Evolutionary conservation across 192 early-diverging fungal genomes (phyloP), one percentile per base, ranked within the genome.

Genomic region (Podochytrium sp.): DNA sequence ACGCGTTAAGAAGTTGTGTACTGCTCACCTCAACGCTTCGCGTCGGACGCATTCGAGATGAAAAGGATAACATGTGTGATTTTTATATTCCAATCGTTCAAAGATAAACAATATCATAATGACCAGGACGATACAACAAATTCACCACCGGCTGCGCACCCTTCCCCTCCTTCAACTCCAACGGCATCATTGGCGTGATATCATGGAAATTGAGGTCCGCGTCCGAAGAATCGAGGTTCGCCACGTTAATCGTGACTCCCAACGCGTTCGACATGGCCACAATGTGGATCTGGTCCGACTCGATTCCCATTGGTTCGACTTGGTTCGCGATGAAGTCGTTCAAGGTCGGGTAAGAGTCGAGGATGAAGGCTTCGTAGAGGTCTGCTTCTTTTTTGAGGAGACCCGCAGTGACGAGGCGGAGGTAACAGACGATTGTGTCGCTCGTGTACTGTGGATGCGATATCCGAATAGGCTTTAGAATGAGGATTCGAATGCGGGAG

Each of bases 81-180:
- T n/a, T n/a, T n/a, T n/a, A n/a, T n/a, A n/a, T n/a, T n/a, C n/a
- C n/a, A n/a, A n/a, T n/a, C n/a, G n/a, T n/a, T n/a, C n/a, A n/a
- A n/a, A n/a, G n/a, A n/a, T 81, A 81, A 89, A 94, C 43, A 68
- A 94, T 88, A 77, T 94, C 92, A 71, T 94, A 93, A 74, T 94
- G 92, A 32, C 84, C 81, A 33, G 83, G 80, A 3, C 87, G 58
- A 65, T 81, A 84, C 34, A 84, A 60, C 34, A 89, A 63, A 41
- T 57, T 61, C 14, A 81, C 57, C 53, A 84, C 56, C 80, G 82
- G 75, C 84, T 86, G 33, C 74, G 80, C 37, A 27, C 34, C 34
- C 14, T 34, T 38, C 49, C 51, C 49, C 16, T 62, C 69, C n/a
- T n/a, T n/a, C 38, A 79, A 59, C 0, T 68, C 49, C 2, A 79